A percentile compares a stretch with the other conserved stretches of the same genome.
phyloP scores from a whole-genome alignment of 768 basidiomycete genomes.

The Mycena floridula region DNA sequence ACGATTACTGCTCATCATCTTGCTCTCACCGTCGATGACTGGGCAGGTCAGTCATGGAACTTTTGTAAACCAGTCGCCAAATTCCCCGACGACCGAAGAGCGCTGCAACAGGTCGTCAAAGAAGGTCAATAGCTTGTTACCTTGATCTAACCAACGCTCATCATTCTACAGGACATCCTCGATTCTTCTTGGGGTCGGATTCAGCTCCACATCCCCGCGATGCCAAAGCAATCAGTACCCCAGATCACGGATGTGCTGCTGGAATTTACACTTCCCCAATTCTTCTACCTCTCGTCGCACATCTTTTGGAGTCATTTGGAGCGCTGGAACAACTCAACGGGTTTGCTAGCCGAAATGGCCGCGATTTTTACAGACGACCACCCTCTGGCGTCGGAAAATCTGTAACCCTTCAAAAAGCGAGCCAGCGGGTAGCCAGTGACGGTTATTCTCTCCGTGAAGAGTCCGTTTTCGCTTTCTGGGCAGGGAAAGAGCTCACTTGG shows the following conservation, averaged over 20 bases:
- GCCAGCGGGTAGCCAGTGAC: constrained; percentile 35
- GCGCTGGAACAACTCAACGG: constrained; percentile 77
- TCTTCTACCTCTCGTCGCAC: constrained; percentile 83
- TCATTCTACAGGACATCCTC: constrained; percentile 62
- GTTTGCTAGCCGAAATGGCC: constrained; percentile 76
- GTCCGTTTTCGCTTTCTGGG: constrained; percentile 80
- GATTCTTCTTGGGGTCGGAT: constrained; percentile 97
- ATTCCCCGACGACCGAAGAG: constrained; percentile 84
- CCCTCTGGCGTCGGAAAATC: constrained; percentile 21
- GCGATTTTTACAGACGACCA: constrained; percentile 65
- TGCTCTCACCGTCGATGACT: constrained; percentile 89
- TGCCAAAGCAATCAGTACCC: constrained; percentile 64
- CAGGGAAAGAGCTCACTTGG: constrained; percentile 78
- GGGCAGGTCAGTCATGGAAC: constrained; percentile 92
- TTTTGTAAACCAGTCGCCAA: constrained; percentile 99
- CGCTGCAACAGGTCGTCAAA: constrained; percentile 68
- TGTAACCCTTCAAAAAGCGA: constrained; percentile 39
- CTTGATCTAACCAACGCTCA: background rate
- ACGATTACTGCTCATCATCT: constrained; percentile 98
- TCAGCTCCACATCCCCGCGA: constrained; percentile 85
- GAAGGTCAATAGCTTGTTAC: constrained; percentile 45
- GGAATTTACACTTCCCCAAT: constrained; percentile 95
- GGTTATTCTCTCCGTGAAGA: constrained; percentile 43
- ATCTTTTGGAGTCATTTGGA: constrained; percentile 81
- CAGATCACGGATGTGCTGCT: constrained; percentile 78